Base-by-base conservation (phyloP, 352 stramenopile genomes). In the Globisporangium apiculatum region DNA sequence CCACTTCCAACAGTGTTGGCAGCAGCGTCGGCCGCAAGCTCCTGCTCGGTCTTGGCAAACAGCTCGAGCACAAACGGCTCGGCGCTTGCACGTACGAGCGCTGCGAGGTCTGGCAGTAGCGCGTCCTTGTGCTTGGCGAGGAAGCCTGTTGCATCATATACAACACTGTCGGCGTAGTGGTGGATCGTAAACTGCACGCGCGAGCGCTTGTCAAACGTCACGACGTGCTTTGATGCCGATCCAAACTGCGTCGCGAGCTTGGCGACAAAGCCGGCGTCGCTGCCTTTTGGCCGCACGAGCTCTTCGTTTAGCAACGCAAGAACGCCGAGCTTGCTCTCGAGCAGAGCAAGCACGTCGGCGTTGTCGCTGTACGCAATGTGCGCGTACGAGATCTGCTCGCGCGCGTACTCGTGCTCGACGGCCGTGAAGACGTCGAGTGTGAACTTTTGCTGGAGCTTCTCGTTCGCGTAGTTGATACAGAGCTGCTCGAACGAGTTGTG, bases 61-160 rank as follows among this genome's bases (percentile, higher is more conserved):
- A 90, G 67, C 62, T 79, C 67, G 24, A 67, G 62, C n/a, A 84
- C 55, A 55, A 86, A 90, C 35, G 55, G 36, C 47, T 84, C 68
- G 31, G 62, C 48, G 48, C 79, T 86, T 37, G 61, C 56, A 15
- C 74, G 74, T 76, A 91, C 86, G 9, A 91, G 67, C 37, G 84
- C 69, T 38, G 87, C 91, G 51, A 98, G 76, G 66, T 98, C 92
- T 31, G 95, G 94, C 9, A 93, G 87, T 38, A 98, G 64, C 3
- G 87, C 85, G 63, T 98, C 89, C 66, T 96, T 94, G 76, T 98
- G 97, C 65, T 98, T 98, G 62, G 98, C 94, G 4, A 98, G 61
- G 62, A 98, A 98, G 1, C 89, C 91, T 3, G 55, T 76, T 3
- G 88, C 79, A 45, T 93, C 79, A 68, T 98, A 98, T 43, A 76